A percentile compares a stretch with the other conserved stretches of the same genome.
Conservation (phyloP, 1,284 basidiomycete genomes). For the Cronartium quercuum region DNA sequence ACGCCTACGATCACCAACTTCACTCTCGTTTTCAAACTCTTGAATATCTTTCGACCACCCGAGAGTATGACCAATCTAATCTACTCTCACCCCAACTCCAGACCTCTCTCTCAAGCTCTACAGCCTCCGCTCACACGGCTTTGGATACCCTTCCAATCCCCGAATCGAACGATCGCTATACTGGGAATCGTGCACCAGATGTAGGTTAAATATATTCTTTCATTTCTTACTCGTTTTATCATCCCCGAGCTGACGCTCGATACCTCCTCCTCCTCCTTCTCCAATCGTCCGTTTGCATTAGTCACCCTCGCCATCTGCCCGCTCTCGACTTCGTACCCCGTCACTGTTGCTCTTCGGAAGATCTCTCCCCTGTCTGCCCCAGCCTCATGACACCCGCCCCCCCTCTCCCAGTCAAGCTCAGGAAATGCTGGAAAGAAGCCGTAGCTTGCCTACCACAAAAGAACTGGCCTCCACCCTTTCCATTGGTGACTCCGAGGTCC, state of each 20-base stretch:
- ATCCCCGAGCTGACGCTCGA: neutral
- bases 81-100: neutral
- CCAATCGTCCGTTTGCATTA: neutral
- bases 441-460: neutral
- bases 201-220: neutral
- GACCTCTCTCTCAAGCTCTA: neutral
- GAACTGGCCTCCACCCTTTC: neutral
- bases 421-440: neutral
- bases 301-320: neutral
- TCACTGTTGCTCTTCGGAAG: neutral
- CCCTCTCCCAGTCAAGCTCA: neutral
- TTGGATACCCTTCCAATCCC: neutral
- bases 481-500: neutral
- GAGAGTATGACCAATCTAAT: too few species aligned
- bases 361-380: neutral
- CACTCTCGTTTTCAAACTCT: too few species aligned
- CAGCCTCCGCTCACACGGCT: neutral
- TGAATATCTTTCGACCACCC: too few species aligned
- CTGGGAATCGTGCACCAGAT: neutral
- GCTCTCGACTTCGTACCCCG: neutral
- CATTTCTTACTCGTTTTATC: neutral
- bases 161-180: neutral
- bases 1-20: too few species aligned
- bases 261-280: neutral
- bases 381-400: neutral